A percentile compares a stretch with the other conserved stretches of the same genome.
phyloP scores from a whole-genome alignment of 352 stramenopile genomes.

The Globisporangium irregulare region DNA sequence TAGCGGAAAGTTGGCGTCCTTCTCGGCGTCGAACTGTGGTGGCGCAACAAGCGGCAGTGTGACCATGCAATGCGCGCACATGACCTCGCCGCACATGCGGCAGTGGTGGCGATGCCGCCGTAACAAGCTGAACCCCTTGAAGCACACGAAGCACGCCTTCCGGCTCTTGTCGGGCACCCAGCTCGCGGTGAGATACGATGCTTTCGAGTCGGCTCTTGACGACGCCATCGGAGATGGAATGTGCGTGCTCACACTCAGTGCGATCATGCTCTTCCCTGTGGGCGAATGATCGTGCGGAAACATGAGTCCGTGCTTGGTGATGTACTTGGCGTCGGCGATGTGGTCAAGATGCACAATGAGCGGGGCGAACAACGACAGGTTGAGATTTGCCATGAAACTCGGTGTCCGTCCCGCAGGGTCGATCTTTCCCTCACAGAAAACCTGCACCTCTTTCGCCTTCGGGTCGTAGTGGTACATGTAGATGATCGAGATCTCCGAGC shows the following conservation, averaged over 20 bases:
- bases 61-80: slow-evolving; percentile 68
- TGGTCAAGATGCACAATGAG: slow-evolving; percentile 65
- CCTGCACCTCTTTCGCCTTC: slow-evolving; percentile 51
- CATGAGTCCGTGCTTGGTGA: slow-evolving; percentile 73
- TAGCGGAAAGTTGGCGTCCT: slow-evolving; percentile 22
- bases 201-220: neutral
- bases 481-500: slow-evolving; percentile 49
- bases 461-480: slow-evolving; percentile 64
- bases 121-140: slow-evolving; percentile 66
- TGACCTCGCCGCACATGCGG: slow-evolving; percentile 77
- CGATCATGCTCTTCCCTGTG: neutral
- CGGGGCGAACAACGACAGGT: slow-evolving; percentile 60
- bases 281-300: slow-evolving; percentile 36
- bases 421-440: slow-evolving; percentile 60
- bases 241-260: slow-evolving; percentile 35
- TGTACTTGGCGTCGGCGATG: slow-evolving; percentile 78
- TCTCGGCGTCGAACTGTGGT: slow-evolving; percentile 13
- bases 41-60: slow-evolving; percentile 54
- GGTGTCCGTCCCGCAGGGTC: slow-evolving; percentile 56
- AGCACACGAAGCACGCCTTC: slow-evolving; percentile 63
- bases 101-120: slow-evolving; percentile 69
- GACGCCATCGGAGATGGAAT: slow-evolving; percentile 25
- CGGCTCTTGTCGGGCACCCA: slow-evolving; percentile 62
- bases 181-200: slow-evolving; percentile 22
- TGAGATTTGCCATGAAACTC: slow-evolving; percentile 58